Evolutionary conservation across 441 rosid species (phyloP).

Genomic region (Aleurites moluccanus): DNA sequence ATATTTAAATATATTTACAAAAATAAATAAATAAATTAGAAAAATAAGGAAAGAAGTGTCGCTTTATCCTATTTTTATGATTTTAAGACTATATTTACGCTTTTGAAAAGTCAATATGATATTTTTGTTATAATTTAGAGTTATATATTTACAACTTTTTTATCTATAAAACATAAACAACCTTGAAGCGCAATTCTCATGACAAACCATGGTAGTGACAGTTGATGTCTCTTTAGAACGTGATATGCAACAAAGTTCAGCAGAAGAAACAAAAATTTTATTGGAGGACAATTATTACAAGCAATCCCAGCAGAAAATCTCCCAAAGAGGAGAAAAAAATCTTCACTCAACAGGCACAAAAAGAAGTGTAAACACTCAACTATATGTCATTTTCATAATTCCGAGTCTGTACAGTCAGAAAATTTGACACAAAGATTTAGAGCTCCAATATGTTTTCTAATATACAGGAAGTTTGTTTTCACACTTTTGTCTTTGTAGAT

Average conservation of each 20-base stretch:
- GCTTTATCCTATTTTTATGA: no score
- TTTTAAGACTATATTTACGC: no score
- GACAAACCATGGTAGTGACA: background rate
- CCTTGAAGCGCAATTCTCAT: background rate
- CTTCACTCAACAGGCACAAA: constrained; percentile 26
- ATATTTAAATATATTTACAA: no score
- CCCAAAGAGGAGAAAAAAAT: constrained; percentile 2
- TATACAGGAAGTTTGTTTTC: constrained; percentile 31
- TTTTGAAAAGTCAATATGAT: no score
- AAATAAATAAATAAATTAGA: no score
- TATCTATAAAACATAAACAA: no score
- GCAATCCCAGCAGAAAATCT: constrained; percentile 9
- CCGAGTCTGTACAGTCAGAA: constrained; percentile 38
- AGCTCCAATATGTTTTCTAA: constrained; percentile 28
- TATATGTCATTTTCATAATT: constrained; percentile 33
- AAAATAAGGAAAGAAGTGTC: no score
- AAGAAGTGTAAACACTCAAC: constrained; percentile 27
- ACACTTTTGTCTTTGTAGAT: background rate
- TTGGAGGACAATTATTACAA: constrained; percentile 23
- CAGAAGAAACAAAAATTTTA: constrained; percentile 20
- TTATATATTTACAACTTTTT: no score
- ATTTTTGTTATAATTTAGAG: no score
- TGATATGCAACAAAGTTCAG: background rate
- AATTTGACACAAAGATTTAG: constrained; percentile 25
- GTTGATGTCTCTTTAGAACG: background rate